Conservation (phyloP, 345 rosid species). For the Citrus sp. region DNA sequence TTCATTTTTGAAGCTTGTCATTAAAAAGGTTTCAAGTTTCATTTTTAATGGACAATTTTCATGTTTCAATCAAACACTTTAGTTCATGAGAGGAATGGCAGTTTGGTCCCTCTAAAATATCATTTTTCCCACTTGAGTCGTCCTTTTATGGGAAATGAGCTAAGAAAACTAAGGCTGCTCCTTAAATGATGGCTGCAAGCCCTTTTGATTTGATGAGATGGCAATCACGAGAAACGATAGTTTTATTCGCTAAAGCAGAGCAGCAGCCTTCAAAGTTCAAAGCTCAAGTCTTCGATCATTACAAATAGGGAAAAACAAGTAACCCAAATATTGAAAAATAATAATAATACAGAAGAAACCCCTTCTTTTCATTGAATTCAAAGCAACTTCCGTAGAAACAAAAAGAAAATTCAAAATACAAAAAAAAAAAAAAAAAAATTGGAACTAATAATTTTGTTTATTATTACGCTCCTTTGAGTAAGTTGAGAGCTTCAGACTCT, state of each 20-base stretch:
- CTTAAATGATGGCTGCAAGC: too few species aligned
- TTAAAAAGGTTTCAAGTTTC: background rate
- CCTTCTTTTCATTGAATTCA: background rate
- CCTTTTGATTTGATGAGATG: background rate
- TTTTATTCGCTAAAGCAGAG: background rate
- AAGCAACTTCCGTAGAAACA: background rate
- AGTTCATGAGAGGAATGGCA: too few species aligned
- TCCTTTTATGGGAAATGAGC: too few species aligned
- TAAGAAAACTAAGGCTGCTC: too few species aligned
- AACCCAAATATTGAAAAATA: background rate
- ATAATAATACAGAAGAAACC: background rate
- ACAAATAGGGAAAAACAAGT: background rate
- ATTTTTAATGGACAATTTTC: background rate
- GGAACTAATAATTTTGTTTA: background rate
- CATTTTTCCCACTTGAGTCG: too few species aligned
- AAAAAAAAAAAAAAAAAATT: background rate
- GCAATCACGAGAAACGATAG: background rate
- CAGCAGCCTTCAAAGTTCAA: background rate
- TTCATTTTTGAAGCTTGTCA: too few species aligned
- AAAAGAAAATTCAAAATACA: background rate
- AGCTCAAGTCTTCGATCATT: background rate
- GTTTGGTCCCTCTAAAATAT: too few species aligned
- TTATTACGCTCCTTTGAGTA: constrained; percentile 28
- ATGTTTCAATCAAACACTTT: background rate
- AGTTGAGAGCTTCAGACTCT: constrained; percentile 47